A percentile compares a stretch with the other conserved stretches of the same genome.
These are phyloP conservation scores for Bipolaris bicolor DNA, from an alignment of 2,329 filamentous ascomycete species.

Conservation along the genomic window DNA sequence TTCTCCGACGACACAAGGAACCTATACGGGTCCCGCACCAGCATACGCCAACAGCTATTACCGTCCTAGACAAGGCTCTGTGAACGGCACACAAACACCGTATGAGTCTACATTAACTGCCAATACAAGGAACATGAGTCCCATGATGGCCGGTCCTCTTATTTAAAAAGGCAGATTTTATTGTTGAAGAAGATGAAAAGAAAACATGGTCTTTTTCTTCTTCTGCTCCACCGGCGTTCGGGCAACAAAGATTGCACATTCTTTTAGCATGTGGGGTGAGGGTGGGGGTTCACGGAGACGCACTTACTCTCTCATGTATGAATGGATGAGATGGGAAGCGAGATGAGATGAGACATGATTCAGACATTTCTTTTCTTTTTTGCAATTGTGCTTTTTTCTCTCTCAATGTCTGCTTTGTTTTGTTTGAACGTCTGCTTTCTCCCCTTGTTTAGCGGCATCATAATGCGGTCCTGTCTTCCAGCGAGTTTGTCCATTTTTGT, in stretches of 20 bases:
- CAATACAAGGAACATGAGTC: slow-evolving; percentile 34
- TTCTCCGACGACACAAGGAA: slow-evolving; percentile 30
- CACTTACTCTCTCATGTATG: not conserved
- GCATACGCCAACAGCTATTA: slow-evolving; percentile 40
- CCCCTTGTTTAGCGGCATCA: slow-evolving; percentile 34
- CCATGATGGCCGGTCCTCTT: slow-evolving; percentile 43
- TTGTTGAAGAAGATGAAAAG: not conserved
- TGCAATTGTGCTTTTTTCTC: not conserved
- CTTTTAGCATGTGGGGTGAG: slow-evolving; percentile 10
- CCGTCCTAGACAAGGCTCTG: slow-evolving; percentile 35
- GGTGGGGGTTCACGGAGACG: not conserved
- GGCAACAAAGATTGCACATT: slow-evolving; percentile 2
- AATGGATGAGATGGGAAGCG: not conserved
- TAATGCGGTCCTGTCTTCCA: slow-evolving; percentile 17
- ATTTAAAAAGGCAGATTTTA: slow-evolving; percentile 26
- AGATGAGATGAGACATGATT: not conserved
- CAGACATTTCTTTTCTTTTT: not conserved
- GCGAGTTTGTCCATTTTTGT: slow-evolving; percentile 7
- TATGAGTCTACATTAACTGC: slow-evolving; percentile 39
- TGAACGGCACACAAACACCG: slow-evolving; percentile 20
- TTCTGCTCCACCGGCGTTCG: slow-evolving; percentile 1
- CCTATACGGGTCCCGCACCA: slow-evolving; percentile 30
- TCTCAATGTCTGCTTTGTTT: not conserved
- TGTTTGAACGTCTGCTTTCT: not conserved
- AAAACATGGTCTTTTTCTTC: not conserved